Evolutionary conservation across 495 filamentous ascomycete species (phyloP).

Genomic region (Arthonia radiata): DNA sequence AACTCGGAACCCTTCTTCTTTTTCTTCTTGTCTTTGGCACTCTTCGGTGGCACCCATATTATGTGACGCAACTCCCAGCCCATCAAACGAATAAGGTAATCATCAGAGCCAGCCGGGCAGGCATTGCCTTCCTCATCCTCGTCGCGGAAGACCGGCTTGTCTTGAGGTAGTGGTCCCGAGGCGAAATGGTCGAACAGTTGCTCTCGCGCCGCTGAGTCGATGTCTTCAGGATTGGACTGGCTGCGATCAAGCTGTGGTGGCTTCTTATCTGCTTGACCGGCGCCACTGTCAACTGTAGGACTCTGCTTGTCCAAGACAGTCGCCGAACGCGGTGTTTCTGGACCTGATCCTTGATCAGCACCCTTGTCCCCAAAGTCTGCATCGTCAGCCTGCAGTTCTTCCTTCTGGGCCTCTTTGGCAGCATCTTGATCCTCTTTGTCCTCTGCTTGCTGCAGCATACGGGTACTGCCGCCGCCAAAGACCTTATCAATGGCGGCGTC

Average conservation of each 20-base stretch:
- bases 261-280: conserved; percentile 7
- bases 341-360: conserved; percentile 6
- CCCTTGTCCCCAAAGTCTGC: conserved; percentile 71
- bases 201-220: not conserved
- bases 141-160: not conserved
- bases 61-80: conserved; percentile 53
- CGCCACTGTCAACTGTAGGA: no score
- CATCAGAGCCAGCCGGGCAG: conserved; percentile 32
- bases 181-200: no score
- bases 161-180: not conserved
- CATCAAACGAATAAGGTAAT: conserved; percentile 64
- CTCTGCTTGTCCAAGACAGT: conserved; percentile 10
- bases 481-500: conserved; percentile 72
- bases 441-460: conserved; percentile 67
- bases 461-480: conserved; percentile 30
- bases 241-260: conserved; percentile 1
- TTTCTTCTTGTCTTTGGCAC: conserved; percentile 48
- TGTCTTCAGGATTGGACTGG: conserved; percentile 9
- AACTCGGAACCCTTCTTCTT: no score
- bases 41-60: conserved; percentile 37
- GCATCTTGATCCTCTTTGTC: conserved; percentile 79
- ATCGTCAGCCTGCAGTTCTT: conserved; percentile 61
- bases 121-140: conserved; percentile 4
- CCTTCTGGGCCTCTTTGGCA: conserved; percentile 63
- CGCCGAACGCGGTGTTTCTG: conserved; percentile 11